Evolutionary conservation across 2,329 filamentous ascomycete species (phyloP).

Genomic region (Thelonectria olida): DNA sequence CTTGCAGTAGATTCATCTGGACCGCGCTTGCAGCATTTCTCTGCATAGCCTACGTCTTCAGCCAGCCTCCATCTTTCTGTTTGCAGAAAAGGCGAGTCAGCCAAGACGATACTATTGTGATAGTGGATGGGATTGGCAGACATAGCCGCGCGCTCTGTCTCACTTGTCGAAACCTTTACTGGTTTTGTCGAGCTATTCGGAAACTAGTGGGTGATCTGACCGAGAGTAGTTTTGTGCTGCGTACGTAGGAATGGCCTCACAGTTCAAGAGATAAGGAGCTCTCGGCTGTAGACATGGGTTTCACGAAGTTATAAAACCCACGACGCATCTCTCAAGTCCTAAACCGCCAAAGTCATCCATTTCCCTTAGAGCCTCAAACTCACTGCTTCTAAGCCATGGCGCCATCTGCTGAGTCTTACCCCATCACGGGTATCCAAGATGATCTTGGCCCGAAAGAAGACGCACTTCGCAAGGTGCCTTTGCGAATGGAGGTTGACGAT

Average conservation of each 20-base stretch:
- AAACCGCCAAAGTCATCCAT: neutral
- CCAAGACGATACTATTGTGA: neutral
- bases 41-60: neutral
- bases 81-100: neutral
- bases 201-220: neutral
- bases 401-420: neutral
- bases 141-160: neutral
- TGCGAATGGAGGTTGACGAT: constrained; percentile 6
- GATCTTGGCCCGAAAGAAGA: neutral
- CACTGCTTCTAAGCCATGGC: neutral
- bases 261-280: no score
- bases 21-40: neutral
- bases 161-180: neutral
- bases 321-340: no score
- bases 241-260: neutral
- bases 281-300: no score
- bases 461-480: neutral
- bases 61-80: neutral
- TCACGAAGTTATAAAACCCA: no score
- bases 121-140: neutral
- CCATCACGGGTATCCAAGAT: constrained; percentile 8
- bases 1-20: neutral
- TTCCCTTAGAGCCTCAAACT: neutral
- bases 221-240: neutral
- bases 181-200: neutral